Evolutionary conservation across 1,284 basidiomycete genomes (phyloP), one percentile per base, ranked within the genome.

Genomic region (Ustilago xerochloae): DNA sequence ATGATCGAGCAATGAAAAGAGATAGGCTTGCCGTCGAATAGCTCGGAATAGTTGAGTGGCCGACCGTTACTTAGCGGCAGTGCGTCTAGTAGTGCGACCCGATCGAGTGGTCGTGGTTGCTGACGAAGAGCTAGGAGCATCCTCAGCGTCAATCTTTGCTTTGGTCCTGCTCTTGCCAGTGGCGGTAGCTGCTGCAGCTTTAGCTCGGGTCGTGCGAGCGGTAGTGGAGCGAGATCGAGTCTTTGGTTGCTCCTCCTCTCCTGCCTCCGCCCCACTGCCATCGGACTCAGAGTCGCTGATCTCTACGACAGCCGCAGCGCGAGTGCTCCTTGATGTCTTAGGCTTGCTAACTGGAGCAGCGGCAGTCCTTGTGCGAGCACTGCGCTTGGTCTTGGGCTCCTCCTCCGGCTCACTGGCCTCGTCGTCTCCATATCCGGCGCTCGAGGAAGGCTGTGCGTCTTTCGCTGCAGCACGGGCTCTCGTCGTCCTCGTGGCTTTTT

Each of bases 371-470:
- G 39, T 20, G 26, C 26, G 30, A 1, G 55, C 38, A 10, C 22
- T 16, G 1, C 56, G 50, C 52, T 60, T 69, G 4, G 39, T 18
- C 29, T n/a, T 60, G 5, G 43, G 32, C 15, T 39, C 45, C n/a
- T 45, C 58, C 15, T 62, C 59, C 7, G 47, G 59, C 8, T 66
- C 63, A 33, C 59, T 63, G 6, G 69, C 69, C 47, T 72, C 69
- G 41, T 72, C 69, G 33, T 72, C 69, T 15, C 63, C 69, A 22
- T 48, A 63, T 1, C 55, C 69, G 26, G 63, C 59, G 20, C 63
- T 72, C 4, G 58, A 62, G 13, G 67, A 70, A 0, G 67, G 67
- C 26, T 35, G 52, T 12, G 18, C 47, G 2, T 29, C 6, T 36
- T 65, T 72, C 15, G 41, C 38, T 0, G 51, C 41, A 1, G 63